phyloP scores from a whole-genome alignment of 768 basidiomycete species.

The Chalciporus chontae region DNA sequence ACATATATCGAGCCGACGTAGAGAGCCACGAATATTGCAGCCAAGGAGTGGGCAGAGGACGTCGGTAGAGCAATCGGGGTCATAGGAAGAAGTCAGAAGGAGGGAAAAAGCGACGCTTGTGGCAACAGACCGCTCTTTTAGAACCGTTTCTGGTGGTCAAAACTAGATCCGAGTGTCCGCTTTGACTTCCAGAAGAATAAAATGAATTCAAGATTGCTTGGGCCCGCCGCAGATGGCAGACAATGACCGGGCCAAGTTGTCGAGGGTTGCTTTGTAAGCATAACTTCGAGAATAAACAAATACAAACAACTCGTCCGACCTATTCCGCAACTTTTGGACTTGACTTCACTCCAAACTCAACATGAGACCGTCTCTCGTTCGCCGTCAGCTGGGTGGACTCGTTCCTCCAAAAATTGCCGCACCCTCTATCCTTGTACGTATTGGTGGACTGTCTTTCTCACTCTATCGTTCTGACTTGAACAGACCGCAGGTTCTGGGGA shows the following conservation, averaged over 20 bases:
- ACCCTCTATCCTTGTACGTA: slow-evolving; percentile 73
- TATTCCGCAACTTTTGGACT: slow-evolving; percentile 17
- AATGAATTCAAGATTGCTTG: background rate
- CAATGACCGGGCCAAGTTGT: no score
- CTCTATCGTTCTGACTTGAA: slow-evolving; percentile 9
- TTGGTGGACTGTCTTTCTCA: background rate
- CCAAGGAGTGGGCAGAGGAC: slow-evolving; percentile 48
- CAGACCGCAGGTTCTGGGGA: slow-evolving; percentile 81
- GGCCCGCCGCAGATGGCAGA: background rate
- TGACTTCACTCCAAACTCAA: slow-evolving; percentile 18
- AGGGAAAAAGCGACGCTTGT: slow-evolving; percentile 1
- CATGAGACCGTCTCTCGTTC: slow-evolving; percentile 83
- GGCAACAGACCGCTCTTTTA: slow-evolving; percentile 12
- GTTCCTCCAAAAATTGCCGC: slow-evolving; percentile 96
- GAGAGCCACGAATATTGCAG: slow-evolving; percentile 53
- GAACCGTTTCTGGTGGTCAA: slow-evolving; percentile 9
- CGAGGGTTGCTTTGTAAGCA: slow-evolving; percentile 17
- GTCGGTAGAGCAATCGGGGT: slow-evolving; percentile 28
- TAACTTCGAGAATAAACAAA: slow-evolving; percentile 9
- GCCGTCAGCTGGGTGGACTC: slow-evolving; percentile 79
- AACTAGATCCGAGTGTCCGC: background rate
- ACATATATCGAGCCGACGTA: slow-evolving; percentile 88
- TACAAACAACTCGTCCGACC: slow-evolving; percentile 17
- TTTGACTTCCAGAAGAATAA: slow-evolving; percentile 10
- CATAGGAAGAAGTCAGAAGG: slow-evolving; percentile 14